Conservation (phyloP, 2,329 filamentous ascomycete species). For the Chalaropsis thielavioides region DNA sequence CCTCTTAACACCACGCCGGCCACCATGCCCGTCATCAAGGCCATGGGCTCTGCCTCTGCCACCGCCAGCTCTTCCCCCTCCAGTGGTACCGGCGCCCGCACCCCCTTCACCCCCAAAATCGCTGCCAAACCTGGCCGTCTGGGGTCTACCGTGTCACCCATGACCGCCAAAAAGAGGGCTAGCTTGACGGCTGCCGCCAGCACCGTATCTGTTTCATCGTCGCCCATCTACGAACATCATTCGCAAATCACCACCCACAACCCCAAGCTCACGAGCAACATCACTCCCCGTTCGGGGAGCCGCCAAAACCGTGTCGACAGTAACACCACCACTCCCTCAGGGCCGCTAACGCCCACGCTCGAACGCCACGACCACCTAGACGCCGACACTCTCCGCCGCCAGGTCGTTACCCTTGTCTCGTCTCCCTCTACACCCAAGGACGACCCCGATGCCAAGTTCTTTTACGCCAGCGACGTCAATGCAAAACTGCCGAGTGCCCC, state of each 20-base stretch:
- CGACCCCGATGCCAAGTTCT: conserved; percentile 57
- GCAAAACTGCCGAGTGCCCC: conserved; percentile 27
- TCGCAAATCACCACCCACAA: neutral
- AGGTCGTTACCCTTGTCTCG: conserved; percentile 29
- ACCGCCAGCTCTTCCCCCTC: neutral
- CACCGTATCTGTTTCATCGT: neutral
- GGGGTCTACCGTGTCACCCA: neutral
- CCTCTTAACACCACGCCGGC: neutral
- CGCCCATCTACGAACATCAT: conserved; percentile 33
- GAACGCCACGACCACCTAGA: conserved; percentile 25
- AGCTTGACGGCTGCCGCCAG: conserved; percentile 1
- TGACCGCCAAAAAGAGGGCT: conserved; percentile 1
- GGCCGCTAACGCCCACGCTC: conserved; percentile 33
- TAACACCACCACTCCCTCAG: conserved; percentile 49
- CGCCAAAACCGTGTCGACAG: conserved; percentile 60
- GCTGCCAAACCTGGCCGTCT: conserved; percentile 29
- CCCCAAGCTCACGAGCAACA: conserved; percentile 42
- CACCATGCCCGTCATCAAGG: conserved; percentile 14
- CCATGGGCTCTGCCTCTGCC: conserved; percentile 9
- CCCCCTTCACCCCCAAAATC: conserved; percentile 42
- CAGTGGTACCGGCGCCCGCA: conserved; percentile 19
- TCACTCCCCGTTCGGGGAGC: conserved; percentile 65
- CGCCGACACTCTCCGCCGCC: conserved; percentile 17
- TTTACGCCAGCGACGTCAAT: conserved; percentile 73
- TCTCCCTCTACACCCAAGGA: conserved; percentile 23